Percentiles rank a stretch among this genome's conserved stretches.
Evolutionary conservation across 306 rosid genomes (phyloP).

Genomic region (Alnus rubra): DNA sequence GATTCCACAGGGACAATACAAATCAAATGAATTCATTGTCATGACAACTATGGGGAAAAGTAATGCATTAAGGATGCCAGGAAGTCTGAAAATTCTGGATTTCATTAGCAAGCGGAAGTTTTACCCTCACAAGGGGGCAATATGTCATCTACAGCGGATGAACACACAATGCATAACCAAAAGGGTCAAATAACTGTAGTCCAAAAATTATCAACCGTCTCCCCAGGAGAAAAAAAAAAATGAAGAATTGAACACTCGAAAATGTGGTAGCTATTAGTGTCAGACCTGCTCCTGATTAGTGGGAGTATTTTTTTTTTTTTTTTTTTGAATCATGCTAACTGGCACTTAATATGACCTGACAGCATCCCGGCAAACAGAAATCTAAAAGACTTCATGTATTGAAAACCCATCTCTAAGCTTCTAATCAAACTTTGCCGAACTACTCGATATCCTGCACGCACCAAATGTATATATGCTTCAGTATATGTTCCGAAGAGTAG

Average conservation of each 20-base stretch:
- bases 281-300: constrained; percentile 28
- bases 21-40: no score
- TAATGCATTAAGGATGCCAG: neutral
- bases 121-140: neutral
- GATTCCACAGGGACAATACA: no score
- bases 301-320: neutral
- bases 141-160: neutral
- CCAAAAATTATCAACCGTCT: constrained; percentile 17
- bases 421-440: constrained; percentile 39
- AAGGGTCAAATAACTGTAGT: constrained; percentile 2
- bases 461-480: constrained; percentile 13
- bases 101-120: neutral
- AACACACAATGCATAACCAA: constrained; percentile 33
- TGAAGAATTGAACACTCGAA: constrained; percentile 35
- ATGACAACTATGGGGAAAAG: neutral
- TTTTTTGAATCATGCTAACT: constrained; percentile 24
- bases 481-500: constrained; percentile 15
- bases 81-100: neutral
- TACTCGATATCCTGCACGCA: constrained; percentile 45
- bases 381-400: constrained; percentile 22
- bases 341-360: constrained; percentile 30
- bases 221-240: constrained; percentile 25
- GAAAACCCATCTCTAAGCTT: constrained; percentile 40
- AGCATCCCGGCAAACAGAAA: constrained; percentile 35
- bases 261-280: constrained; percentile 34